phyloP scores from a whole-genome alignment of 2,329 filamentous ascomycete genomes.

The Diaporthe amygdali region DNA sequence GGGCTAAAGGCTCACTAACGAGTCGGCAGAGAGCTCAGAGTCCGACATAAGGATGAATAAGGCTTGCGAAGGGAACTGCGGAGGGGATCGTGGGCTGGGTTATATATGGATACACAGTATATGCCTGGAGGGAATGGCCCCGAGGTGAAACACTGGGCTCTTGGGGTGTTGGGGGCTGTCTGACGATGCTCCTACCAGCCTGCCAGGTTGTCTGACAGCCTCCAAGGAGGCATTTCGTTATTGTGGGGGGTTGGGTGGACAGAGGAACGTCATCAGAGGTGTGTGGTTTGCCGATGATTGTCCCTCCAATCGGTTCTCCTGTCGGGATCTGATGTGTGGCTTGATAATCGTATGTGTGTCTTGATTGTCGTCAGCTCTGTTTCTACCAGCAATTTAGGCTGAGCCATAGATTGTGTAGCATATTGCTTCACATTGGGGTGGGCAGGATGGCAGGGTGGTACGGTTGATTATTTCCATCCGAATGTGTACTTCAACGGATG shows the following conservation, averaged over 20 bases:
- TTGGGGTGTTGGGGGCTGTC: not conserved
- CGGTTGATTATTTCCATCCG: not conserved
- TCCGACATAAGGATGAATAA: not conserved
- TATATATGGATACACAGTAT: not conserved
- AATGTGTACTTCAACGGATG: not conserved
- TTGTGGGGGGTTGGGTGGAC: not conserved
- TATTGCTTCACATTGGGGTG: not conserved
- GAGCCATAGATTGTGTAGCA: not conserved
- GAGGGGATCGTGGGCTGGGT: not conserved
- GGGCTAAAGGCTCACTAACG: not conserved
- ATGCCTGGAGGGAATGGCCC: not conserved
- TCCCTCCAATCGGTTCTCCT: not conserved
- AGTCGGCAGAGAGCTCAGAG: not conserved
- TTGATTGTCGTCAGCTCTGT: conserved; percentile 12
- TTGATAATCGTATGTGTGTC: not conserved
- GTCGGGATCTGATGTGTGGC: not conserved
- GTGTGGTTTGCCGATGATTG: not conserved
- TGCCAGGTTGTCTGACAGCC: not conserved
- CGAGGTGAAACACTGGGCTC: conserved; percentile 7
- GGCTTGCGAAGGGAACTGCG: not conserved
- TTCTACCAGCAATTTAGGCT: conserved; percentile 15
- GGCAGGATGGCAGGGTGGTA: too few relatives aligned
- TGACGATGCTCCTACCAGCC: too few relatives aligned
- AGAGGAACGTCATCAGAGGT: not conserved
- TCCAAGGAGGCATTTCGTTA: not conserved